Evolutionary conservation across 768 basidiomycete species (phyloP).

Genomic region (Favolaschia claudopus): DNA sequence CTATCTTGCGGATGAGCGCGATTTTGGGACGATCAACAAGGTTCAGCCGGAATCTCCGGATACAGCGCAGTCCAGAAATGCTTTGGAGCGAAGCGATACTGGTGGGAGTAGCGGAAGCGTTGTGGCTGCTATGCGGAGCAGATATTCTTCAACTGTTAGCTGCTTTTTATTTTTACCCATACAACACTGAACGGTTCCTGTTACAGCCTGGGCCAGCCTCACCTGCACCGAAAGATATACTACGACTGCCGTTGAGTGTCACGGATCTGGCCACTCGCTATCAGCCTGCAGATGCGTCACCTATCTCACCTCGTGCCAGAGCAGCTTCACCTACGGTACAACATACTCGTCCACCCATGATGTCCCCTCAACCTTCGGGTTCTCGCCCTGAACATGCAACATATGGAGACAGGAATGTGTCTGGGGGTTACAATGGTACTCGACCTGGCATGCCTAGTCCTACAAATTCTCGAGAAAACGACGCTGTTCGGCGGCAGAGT

Average conservation of each 20-base stretch:
- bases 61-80: constrained; percentile 3
- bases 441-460: constrained; percentile 21
- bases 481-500: constrained; percentile 39
- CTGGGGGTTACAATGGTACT: constrained; percentile 18
- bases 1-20: constrained; percentile 35
- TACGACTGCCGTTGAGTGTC: constrained; percentile 69
- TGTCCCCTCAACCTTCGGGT: constrained; percentile 29
- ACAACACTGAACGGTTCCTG: constrained; percentile 6
- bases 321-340: constrained; percentile 43
- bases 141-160: constrained; percentile 66
- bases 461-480: constrained; percentile 32
- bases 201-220: constrained; percentile 58
- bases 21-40: constrained; percentile 40
- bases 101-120: constrained; percentile 61
- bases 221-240: constrained; percentile 66
- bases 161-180: constrained; percentile 6
- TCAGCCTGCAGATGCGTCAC: constrained; percentile 48
- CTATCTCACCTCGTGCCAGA: constrained; percentile 48
- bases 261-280: constrained; percentile 71
- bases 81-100: constrained; percentile 60
- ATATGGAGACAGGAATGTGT: constrained; percentile 9
- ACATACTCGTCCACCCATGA: constrained; percentile 31
- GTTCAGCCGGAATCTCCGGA: constrained; percentile 9
- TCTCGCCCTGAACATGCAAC: constrained; percentile 31
- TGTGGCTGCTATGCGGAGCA: constrained; percentile 74